Percentiles rank a stretch among this genome's conserved stretches.
phyloP scores from a whole-genome alignment of 805 yeast species.

The Starmerella scarabaei region DNA sequence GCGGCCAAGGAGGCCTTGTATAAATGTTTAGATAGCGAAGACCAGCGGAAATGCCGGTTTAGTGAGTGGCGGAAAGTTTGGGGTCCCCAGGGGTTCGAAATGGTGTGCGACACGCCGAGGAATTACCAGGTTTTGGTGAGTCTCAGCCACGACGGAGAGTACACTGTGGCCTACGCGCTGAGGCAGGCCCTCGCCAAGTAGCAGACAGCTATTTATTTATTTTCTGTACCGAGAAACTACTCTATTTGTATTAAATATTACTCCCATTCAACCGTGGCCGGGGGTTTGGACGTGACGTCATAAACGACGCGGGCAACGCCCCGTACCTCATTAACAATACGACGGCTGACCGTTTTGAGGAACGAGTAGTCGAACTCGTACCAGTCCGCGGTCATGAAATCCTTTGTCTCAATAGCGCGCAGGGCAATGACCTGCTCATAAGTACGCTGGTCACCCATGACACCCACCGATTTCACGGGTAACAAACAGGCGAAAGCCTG shows the following conservation, averaged over 20 bases:
- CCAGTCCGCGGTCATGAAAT: constrained; percentile 99
- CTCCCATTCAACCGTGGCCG: constrained; percentile 99
- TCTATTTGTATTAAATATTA: constrained; percentile 28
- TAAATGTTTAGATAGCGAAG: constrained; percentile 39
- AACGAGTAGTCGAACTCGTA: constrained; percentile 81
- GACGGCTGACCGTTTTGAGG: constrained; percentile 82
- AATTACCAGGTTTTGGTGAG: constrained; percentile 41
- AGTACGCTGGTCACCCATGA: constrained; percentile 98
- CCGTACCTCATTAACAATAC: constrained; percentile 96
- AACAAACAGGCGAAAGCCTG: constrained; percentile 96
- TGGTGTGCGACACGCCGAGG: constrained; percentile 17
- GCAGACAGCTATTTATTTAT: not conserved
- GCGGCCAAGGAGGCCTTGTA: constrained; percentile 63
- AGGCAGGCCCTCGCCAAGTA: no score
- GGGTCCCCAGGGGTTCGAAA: constrained; percentile 12
- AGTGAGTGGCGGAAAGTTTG: constrained; percentile 32
- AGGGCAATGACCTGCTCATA: constrained; percentile 98
- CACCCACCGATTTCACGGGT: constrained; percentile 98
- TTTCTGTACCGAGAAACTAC: not conserved
- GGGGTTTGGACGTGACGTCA: constrained; percentile 98
- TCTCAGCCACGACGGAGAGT: constrained; percentile 54
- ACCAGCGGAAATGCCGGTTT: constrained; percentile 44
- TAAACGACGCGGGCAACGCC: constrained; percentile 99
- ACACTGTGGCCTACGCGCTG: constrained; percentile 34
- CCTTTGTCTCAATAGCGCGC: constrained; percentile 94